Percentiles rank a stretch among this genome's conserved stretches.
These are phyloP conservation scores for Phlyctochytrium planicorne DNA, from an alignment of 192 early-diverging fungal species.

Conservation along the genomic window DNA sequence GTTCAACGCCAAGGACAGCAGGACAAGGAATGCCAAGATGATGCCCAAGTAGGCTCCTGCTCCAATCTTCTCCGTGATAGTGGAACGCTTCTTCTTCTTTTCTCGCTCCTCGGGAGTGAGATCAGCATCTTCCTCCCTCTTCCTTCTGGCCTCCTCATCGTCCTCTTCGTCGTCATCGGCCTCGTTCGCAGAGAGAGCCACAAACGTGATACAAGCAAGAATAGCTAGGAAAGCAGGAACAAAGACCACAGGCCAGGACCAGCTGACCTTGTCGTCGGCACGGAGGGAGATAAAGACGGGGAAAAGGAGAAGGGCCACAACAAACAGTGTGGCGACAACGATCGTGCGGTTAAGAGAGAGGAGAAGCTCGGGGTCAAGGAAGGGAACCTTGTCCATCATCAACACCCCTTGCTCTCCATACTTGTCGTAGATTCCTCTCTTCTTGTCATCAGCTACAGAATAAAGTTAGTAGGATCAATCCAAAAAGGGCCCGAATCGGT, in stretches of 20 bases:
- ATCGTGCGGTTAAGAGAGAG: constrained; percentile 43
- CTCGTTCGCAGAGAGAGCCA: constrained; percentile 24
- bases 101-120: not conserved
- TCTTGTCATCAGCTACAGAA: constrained; percentile 55
- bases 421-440: constrained; percentile 85
- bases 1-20: constrained; percentile 73
- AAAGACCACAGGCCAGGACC: constrained; percentile 76
- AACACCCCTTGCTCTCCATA: constrained; percentile 60
- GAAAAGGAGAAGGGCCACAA: constrained; percentile 74
- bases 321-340: constrained; percentile 27
- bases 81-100: constrained; percentile 7
- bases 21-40: constrained; percentile 73
- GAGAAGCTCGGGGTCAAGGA: constrained; percentile 48
- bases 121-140: constrained; percentile 30
- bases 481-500: not conserved
- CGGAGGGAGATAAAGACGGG: constrained; percentile 76
- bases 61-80: constrained; percentile 13
- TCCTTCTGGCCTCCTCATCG: constrained; percentile 47
- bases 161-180: constrained; percentile 38
- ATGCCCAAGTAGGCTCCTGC: constrained; percentile 46
- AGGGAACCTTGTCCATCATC: constrained; percentile 44
- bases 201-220: constrained; percentile 45
- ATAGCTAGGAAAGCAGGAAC: constrained; percentile 78
- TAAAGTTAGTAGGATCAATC: constrained; percentile 1
- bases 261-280: constrained; percentile 67